These are phyloP conservation scores for Symbiodinium pilosum DNA, from an alignment of 73 alveolate species.

Conservation along the genomic window DNA sequence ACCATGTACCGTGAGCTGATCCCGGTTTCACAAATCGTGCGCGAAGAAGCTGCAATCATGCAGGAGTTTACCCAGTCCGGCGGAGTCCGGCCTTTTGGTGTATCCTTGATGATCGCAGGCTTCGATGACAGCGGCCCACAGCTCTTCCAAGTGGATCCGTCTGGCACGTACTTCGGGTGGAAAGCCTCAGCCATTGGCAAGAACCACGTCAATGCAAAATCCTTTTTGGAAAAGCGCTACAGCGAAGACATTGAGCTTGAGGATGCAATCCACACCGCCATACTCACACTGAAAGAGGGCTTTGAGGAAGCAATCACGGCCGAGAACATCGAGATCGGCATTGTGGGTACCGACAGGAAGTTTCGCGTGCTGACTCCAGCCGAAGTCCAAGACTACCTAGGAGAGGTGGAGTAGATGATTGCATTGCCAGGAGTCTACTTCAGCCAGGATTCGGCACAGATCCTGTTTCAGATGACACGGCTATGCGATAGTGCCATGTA, in stretches of 20 bases:
- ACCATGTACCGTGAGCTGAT: conserved; percentile 97
- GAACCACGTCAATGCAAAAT: conserved; percentile 97
- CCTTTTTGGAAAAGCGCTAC: conserved; percentile 98
- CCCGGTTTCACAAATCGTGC: conserved; percentile 96
- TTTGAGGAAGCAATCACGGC: conserved; percentile 97
- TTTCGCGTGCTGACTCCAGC: conserved; percentile 96
- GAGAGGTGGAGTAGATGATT: conserved; percentile 78
- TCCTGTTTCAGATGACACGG: background rate
- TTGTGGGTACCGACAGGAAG: conserved; percentile 95
- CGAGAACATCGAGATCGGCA: conserved; percentile 97
- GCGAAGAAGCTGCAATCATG: conserved; percentile 97
- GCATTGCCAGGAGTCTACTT: conserved; percentile 21
- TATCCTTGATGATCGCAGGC: conserved; percentile 97
- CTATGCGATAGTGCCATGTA: background rate
- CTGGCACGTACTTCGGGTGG: conserved; percentile 98
- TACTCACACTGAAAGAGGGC: conserved; percentile 97
- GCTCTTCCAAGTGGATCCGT: conserved; percentile 98
- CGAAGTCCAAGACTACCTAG: conserved; percentile 96
- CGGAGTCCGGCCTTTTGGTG: conserved; percentile 98
- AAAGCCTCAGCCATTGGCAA: conserved; percentile 98
- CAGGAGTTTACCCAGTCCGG: conserved; percentile 98
- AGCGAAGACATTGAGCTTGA: conserved; percentile 97
- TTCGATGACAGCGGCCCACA: conserved; percentile 98
- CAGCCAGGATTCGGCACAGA: conserved; percentile 67
- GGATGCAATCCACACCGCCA: conserved; percentile 98